Conservation (phyloP, 345 rosid genomes). For the Hirschfeldia incana region DNA sequence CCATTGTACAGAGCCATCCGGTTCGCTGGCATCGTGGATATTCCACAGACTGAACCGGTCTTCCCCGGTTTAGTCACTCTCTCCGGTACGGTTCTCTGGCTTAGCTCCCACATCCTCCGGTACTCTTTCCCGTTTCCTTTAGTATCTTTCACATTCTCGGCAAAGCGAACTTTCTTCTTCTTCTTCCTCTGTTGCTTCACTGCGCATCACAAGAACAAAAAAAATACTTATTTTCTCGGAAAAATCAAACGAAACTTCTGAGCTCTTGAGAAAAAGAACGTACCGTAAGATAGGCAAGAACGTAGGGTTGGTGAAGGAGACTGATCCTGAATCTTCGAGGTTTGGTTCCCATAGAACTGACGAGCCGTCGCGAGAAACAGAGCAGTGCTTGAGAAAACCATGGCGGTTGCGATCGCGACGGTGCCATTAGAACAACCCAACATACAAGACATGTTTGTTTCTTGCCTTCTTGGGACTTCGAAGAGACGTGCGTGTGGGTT, state of each 20-base stretch:
- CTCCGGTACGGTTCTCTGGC: slow-evolving; percentile 3
- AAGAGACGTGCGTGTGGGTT: no score
- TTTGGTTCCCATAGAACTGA: slow-evolving; percentile 37
- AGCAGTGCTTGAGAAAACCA: slow-evolving; percentile 76
- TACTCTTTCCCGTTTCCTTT: slow-evolving; percentile 38
- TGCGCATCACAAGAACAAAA: slow-evolving; percentile 22
- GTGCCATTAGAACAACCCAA: slow-evolving; percentile 30
- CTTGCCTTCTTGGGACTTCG: no score
- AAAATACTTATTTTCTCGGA: slow-evolving; percentile 29
- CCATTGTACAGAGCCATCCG: slow-evolving; percentile 68
- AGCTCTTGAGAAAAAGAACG: neutral
- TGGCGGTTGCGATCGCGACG: slow-evolving; percentile 71
- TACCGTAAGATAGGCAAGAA: slow-evolving; percentile 65
- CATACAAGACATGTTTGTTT: no score
- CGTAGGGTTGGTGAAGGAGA: slow-evolving; percentile 38
- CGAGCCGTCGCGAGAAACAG: slow-evolving; percentile 65
- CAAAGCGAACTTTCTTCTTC: slow-evolving; percentile 62
- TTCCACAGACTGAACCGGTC: slow-evolving; percentile 39
- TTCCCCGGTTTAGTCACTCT: slow-evolving; percentile 18
- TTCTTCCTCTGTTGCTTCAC: slow-evolving; percentile 41
- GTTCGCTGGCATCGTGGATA: slow-evolving; percentile 50
- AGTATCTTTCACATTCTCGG: slow-evolving; percentile 68
- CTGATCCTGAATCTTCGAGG: slow-evolving; percentile 29
- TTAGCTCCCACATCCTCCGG: slow-evolving; percentile 13
- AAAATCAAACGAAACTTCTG: neutral